Conservation (phyloP, 108 stramenopile genomes). For the Cyclostephanos tholiformis region DNA sequence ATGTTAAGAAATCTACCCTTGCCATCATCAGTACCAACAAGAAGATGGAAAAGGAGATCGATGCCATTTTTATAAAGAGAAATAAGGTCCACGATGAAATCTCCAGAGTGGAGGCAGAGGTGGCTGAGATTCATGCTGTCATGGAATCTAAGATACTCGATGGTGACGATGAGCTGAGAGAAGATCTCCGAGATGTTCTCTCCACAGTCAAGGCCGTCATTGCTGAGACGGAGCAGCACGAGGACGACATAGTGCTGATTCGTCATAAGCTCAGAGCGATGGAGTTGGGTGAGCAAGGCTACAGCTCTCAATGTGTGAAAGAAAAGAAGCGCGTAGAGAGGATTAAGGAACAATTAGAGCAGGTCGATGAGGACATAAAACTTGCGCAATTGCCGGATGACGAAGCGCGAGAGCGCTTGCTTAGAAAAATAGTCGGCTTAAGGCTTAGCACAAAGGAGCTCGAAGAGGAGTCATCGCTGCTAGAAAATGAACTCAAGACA, state of each 20-base stretch:
- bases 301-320: background rate
- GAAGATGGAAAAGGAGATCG: slow-evolving; percentile 28
- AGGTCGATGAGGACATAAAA: slow-evolving; percentile 20
- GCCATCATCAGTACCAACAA: slow-evolving; percentile 19
- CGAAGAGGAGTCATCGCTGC: slow-evolving; percentile 12
- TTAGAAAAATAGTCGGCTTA: slow-evolving; percentile 14
- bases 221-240: slow-evolving; percentile 6
- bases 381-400: slow-evolving; percentile 16
- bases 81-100: slow-evolving; percentile 26
- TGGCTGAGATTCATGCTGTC: slow-evolving; percentile 8
- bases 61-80: slow-evolving; percentile 18
- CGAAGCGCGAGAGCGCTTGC: slow-evolving; percentile 30
- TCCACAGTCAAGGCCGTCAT: slow-evolving; percentile 4
- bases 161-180: slow-evolving; percentile 8
- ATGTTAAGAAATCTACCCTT: slow-evolving; percentile 15
- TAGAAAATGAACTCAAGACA: slow-evolving; percentile 19
- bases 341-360: slow-evolving; percentile 8
- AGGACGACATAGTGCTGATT: slow-evolving; percentile 17
- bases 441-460: slow-evolving; percentile 13
- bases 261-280: slow-evolving; percentile 17
- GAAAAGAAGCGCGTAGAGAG: slow-evolving; percentile 11
- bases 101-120: slow-evolving; percentile 15
- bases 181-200: slow-evolving; percentile 5
- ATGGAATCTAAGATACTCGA: slow-evolving; percentile 11
- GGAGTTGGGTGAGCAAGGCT: background rate